A percentile compares a stretch with the other conserved stretches of the same genome.
Conservation (phyloP, 2,329 filamentous ascomycete species). For the Metarhizium album region DNA sequence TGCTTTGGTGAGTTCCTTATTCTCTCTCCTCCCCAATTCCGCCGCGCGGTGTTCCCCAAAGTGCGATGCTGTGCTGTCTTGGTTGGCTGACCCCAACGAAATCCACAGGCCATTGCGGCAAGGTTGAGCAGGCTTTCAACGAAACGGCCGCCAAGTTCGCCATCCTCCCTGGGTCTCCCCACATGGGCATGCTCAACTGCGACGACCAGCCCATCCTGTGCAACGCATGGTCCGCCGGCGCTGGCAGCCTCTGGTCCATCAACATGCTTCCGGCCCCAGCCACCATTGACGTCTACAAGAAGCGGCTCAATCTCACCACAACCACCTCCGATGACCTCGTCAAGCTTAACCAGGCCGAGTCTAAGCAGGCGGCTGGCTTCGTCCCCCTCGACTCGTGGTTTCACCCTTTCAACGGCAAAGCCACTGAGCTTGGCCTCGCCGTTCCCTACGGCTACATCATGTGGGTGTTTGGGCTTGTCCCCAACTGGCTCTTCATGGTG, state of each 20-base stretch:
- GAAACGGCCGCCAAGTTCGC: slow-evolving; percentile 55
- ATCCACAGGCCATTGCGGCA: slow-evolving; percentile 50
- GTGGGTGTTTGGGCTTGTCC: slow-evolving; percentile 54
- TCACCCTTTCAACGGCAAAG: slow-evolving; percentile 63
- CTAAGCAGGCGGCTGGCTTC: slow-evolving; percentile 42
- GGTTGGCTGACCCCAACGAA: background rate
- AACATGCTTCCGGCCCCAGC: slow-evolving; percentile 55
- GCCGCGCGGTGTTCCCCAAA: background rate
- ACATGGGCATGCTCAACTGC: slow-evolving; percentile 62
- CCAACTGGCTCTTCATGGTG: slow-evolving; percentile 73
- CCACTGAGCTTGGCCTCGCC: slow-evolving; percentile 51
- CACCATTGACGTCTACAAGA: slow-evolving; percentile 51
- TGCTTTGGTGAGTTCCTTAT: slow-evolving; percentile 48
- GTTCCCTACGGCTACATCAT: slow-evolving; percentile 57
- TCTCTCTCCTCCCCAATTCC: background rate
- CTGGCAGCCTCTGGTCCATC: slow-evolving; percentile 57
- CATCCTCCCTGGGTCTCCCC: slow-evolving; percentile 48
- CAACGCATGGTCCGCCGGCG: slow-evolving; percentile 58
- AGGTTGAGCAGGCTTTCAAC: slow-evolving; percentile 55
- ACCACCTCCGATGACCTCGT: slow-evolving; percentile 54
- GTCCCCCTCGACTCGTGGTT: slow-evolving; percentile 50
- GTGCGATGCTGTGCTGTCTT: background rate
- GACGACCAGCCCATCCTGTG: slow-evolving; percentile 65
- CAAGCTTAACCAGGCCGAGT: slow-evolving; percentile 41
- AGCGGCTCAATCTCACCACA: slow-evolving; percentile 59